Conservation (phyloP, 768 basidiomycete genomes). For the Boletus tylopilopsis region DNA sequence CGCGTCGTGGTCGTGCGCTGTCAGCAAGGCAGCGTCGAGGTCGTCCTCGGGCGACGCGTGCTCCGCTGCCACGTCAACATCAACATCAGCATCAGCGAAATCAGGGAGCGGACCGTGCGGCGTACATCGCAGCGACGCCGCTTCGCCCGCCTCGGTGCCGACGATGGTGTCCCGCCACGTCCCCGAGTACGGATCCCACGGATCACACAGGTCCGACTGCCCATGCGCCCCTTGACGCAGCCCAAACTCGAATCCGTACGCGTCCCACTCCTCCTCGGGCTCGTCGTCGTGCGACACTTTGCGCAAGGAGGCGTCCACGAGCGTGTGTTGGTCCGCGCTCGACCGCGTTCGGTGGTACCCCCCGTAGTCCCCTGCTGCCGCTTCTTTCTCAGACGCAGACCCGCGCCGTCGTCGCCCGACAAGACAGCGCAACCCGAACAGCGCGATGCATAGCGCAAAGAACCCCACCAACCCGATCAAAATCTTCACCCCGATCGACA, state of each 20-base stretch:
- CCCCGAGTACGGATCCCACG: conserved; percentile 23
- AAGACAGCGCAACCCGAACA: conserved; percentile 57
- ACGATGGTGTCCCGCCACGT: conserved; percentile 30
- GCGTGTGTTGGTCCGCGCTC: conserved; percentile 28
- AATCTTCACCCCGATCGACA: conserved; percentile 60
- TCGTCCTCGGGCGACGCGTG: conserved; percentile 21
- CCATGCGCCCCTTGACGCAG: conserved; percentile 2
- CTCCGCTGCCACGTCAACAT: too few species aligned
- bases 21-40: conserved; percentile 31
- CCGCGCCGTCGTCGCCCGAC: conserved; percentile 35
- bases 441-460: conserved; percentile 48
- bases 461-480: conserved; percentile 58
- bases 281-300: conserved; percentile 18
- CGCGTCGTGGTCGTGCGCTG: conserved; percentile 25
- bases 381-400: conserved; percentile 7
- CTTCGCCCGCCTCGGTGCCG: conserved; percentile 22
- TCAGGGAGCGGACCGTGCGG: conserved; percentile 7
- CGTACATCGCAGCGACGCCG: conserved; percentile 5
- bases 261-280: too few species aligned
- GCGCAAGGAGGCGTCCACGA: conserved; percentile 38
- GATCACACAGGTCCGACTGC: conserved; percentile 12
- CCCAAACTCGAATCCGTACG: conserved; percentile 10
- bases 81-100: not conserved
- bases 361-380: too few species aligned
- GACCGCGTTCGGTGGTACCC: conserved; percentile 37